These are phyloP conservation scores for Pythium graminicola DNA, from an alignment of 352 stramenopile species.

Conservation along the genomic window DNA sequence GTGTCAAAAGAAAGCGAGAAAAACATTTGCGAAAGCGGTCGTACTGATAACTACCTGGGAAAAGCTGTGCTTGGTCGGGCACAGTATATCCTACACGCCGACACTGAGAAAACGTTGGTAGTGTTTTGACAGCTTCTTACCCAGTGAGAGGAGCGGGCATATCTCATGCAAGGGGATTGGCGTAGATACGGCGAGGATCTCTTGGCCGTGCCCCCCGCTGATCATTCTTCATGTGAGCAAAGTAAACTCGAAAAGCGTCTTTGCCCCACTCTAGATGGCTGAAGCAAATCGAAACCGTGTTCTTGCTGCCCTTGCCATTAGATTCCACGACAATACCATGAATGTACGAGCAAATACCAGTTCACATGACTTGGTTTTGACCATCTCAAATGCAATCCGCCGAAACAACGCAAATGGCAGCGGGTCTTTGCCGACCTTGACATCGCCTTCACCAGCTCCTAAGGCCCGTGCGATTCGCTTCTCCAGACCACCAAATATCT, in stretches of 20 bases:
- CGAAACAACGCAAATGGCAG: slow-evolving; percentile 4
- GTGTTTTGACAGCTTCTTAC: too few relatives aligned
- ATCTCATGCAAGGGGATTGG: slow-evolving; percentile 28
- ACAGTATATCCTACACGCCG: too few relatives aligned
- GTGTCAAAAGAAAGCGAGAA: slow-evolving; percentile 1
- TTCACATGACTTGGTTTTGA: not conserved
- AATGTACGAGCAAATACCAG: slow-evolving; percentile 2
- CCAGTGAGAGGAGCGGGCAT: slow-evolving; percentile 28
- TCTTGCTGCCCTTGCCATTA: not conserved
- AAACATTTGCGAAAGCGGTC: slow-evolving; percentile 21
- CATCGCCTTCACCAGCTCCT: not conserved
- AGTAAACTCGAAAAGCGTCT: slow-evolving; percentile 30
- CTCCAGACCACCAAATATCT: slow-evolving; percentile 1
- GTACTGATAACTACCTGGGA: slow-evolving; percentile 20
- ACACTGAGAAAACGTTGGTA: too few relatives aligned
- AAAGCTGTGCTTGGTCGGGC: slow-evolving; percentile 8
- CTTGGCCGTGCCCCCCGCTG: slow-evolving; percentile 17
- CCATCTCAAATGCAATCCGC: not conserved
- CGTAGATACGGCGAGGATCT: slow-evolving; percentile 30
- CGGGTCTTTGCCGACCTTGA: slow-evolving; percentile 5
- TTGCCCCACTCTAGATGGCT: slow-evolving; percentile 23
- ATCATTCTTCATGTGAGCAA: slow-evolving; percentile 34
- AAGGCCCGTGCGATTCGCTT: not conserved
- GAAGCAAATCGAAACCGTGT: slow-evolving; percentile 6
- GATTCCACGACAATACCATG: slow-evolving; percentile 10